Conservation (phyloP, 805 yeast genomes). For the Cyberlindnera mississippiensis region DNA sequence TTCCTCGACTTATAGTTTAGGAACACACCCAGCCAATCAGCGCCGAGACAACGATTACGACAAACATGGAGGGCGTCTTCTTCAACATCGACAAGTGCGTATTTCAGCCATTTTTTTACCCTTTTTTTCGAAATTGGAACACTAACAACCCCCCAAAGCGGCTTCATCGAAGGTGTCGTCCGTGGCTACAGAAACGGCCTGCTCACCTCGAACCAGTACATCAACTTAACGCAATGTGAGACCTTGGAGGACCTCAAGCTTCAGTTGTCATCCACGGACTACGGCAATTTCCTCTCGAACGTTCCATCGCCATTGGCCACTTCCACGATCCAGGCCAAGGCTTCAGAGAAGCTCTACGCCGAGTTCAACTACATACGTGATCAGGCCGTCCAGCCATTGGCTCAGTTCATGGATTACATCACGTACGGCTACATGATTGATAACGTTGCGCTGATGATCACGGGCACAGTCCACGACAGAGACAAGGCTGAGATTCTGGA, state of each 20-base stretch:
- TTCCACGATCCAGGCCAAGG: slow-evolving; percentile 75
- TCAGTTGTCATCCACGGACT: slow-evolving; percentile 93
- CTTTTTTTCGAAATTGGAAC: neutral
- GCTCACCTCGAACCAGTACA: slow-evolving; percentile 71
- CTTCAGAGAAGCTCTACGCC: slow-evolving; percentile 67
- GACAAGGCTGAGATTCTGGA: slow-evolving; percentile 83
- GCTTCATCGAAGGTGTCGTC: slow-evolving; percentile 90
- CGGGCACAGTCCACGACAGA: slow-evolving; percentile 94
- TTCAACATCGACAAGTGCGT: slow-evolving; percentile 70
- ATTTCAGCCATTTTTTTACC: neutral
- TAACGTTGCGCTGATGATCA: slow-evolving; percentile 91
- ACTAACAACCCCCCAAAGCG: slow-evolving; percentile 36
- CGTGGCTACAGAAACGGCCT: slow-evolving; percentile 91
- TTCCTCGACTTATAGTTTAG: too few species aligned
- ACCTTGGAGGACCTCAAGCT: slow-evolving; percentile 88
- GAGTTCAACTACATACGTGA: slow-evolving; percentile 84
- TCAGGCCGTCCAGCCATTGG: slow-evolving; percentile 76
- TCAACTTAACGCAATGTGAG: slow-evolving; percentile 94
- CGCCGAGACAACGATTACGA: neutral
- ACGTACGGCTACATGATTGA: slow-evolving; percentile 98
- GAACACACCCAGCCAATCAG: too few species aligned
- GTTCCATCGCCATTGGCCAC: slow-evolving; percentile 83
- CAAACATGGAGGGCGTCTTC: slow-evolving; percentile 82
- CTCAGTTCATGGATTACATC: slow-evolving; percentile 85
- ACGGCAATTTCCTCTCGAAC: slow-evolving; percentile 84